Evolutionary conservation across 176 grass and related monocot genomes (phyloP), one percentile per base, ranked within the genome.

Genomic region (Metroxylon sagu): DNA sequence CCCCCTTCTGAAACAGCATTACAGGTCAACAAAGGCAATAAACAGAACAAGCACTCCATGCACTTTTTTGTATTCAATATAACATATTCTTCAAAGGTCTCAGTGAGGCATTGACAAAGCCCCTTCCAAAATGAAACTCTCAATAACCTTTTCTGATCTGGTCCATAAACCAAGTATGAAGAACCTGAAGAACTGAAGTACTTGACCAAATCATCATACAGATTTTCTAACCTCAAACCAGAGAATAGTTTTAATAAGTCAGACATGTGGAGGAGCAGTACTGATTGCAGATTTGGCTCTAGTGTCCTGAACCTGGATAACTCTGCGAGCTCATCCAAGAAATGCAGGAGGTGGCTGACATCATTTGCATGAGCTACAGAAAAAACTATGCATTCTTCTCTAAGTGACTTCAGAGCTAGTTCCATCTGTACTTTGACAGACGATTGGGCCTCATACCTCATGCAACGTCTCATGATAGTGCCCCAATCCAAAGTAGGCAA

Each of bases 41-140:
- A 73, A 64, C 57, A 71, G 64, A 91, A 64, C 75, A 97, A 64
- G 16, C 60, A 78, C 53, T 80, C 48, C 12, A 91, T 83, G 65
- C 83, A 97, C 73, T 78, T 88, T 48, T 82, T 75, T 29, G 79
- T 60, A 75, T 83, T 74, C 50, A 73, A 72, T 59, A 75, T 48
- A 61, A 29, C 39, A 29, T 60, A 51, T 23, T 83, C 83, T 74
- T 80, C 66, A 67, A 74, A 77, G 53, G 70, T 53, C 53, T 88
- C 87, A 56, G 50, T 54, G 19, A 97, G 71, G 50, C 68, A 91
- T 54, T 73, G 62, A 52, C 26, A 67, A 71, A 88, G 65, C 25
- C 93, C 87, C 66, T 85, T 74, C 93, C 87, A 91, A 71, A 91
- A 82, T 4, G 78, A 88, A 72, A 81, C 79, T 80, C 81, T 91